Evolutionary conservation across 805 yeast species (phyloP).

Genomic region (Nakazawaea pomicola): DNA sequence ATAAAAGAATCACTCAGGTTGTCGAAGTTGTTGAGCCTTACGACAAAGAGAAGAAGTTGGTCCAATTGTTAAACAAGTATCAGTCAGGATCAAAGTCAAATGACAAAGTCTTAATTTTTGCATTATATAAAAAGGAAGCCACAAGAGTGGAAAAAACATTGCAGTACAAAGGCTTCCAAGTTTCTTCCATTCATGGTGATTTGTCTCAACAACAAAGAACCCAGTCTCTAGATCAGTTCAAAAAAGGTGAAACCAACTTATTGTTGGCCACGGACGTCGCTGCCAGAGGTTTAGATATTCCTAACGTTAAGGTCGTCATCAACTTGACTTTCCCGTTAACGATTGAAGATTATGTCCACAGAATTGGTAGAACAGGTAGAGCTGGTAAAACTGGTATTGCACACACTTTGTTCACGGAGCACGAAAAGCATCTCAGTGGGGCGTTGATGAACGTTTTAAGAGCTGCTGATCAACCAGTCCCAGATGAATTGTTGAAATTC

Average conservation of each 20-base stretch:
- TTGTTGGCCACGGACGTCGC: slow-evolving; percentile 97
- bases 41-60: slow-evolving; percentile 71
- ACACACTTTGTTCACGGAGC: slow-evolving; percentile 92
- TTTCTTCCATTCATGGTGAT: slow-evolving; percentile 96
- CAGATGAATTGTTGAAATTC: slow-evolving; percentile 88
- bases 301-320: slow-evolving; percentile 92
- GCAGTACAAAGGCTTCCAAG: slow-evolving; percentile 65
- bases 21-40: slow-evolving; percentile 89
- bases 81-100: slow-evolving; percentile 57
- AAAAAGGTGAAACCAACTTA: slow-evolving; percentile 67
- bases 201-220: slow-evolving; percentile 90
- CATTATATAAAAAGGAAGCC: slow-evolving; percentile 95
- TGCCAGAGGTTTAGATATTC: slow-evolving; percentile 96
- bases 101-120: slow-evolving; percentile 88
- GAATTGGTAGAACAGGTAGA: slow-evolving; percentile 97
- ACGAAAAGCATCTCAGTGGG: slow-evolving; percentile 94
- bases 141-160: slow-evolving; percentile 79
- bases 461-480: slow-evolving; percentile 93
- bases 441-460: slow-evolving; percentile 87
- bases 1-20: slow-evolving; percentile 86
- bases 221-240: slow-evolving; percentile 78
- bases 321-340: slow-evolving; percentile 95
- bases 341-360: slow-evolving; percentile 93
- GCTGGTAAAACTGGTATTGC: slow-evolving; percentile 96
- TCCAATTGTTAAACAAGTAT: slow-evolving; percentile 69